Percentiles rank a stretch among this genome's conserved stretches.
Conservation (phyloP, 148 eudicot genomes). For the Selenicereus undatus region DNA sequence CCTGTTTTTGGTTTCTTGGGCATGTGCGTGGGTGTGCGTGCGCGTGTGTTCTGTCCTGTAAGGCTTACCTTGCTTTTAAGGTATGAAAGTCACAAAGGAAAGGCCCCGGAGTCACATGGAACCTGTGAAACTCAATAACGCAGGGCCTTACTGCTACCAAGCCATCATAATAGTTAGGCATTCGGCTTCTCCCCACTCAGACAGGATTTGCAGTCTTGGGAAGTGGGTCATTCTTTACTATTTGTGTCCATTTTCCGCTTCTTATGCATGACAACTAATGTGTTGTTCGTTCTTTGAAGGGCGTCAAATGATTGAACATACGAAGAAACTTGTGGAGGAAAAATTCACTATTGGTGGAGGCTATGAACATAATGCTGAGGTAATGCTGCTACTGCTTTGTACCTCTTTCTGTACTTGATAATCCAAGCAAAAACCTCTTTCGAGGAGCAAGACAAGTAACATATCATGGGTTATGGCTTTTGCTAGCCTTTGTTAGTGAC, state of each 20-base stretch:
- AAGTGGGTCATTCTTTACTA: neutral
- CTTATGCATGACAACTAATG: constrained; percentile 21
- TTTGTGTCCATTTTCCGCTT: neutral
- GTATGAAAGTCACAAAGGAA: neutral
- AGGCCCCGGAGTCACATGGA: neutral
- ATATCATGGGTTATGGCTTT: neutral
- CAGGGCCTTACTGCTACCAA: neutral
- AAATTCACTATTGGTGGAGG: constrained; percentile 74
- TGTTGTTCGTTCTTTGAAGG: constrained; percentile 41
- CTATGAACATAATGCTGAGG: constrained; percentile 94
- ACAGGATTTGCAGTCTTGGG: neutral
- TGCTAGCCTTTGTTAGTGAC: neutral
- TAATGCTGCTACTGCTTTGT: constrained; percentile 19
- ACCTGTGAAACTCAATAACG: neutral
- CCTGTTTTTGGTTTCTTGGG: neutral
- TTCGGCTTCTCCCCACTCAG: neutral
- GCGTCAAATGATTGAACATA: constrained; percentile 97
- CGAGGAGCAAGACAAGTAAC: neutral
- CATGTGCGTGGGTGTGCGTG: neutral
- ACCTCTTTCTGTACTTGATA: neutral
- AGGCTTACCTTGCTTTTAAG: neutral
- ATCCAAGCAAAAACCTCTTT: neutral
- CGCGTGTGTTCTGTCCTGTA: neutral
- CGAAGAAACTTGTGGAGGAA: constrained; percentile 91
- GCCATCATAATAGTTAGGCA: too few relatives aligned